A percentile compares a stretch with the other conserved stretches of the same genome.
Conservation (phyloP, 176 grass and related monocot genomes). For the Rhipidocladum racemiflorum region DNA sequence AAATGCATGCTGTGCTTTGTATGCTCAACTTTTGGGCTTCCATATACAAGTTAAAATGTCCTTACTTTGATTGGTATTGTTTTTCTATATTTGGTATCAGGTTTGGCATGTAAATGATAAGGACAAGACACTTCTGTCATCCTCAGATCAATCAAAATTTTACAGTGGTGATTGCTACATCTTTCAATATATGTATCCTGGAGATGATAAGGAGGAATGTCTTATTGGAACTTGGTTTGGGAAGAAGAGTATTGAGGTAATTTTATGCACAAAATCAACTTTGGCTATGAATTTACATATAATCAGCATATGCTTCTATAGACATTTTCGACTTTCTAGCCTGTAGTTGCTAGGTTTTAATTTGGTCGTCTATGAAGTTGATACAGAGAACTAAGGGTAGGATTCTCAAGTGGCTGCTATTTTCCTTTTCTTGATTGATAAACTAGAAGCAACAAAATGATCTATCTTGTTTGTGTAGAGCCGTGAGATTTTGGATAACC, state of each 20-base stretch:
- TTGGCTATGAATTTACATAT: not conserved
- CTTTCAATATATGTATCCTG: slow-evolving; percentile 87
- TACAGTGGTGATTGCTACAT: slow-evolving; percentile 94
- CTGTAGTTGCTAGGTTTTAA: slow-evolving; percentile 4
- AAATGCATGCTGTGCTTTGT: slow-evolving; percentile 16
- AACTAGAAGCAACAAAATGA: not conserved
- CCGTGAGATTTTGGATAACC: not conserved
- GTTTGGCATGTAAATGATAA: slow-evolving; percentile 85
- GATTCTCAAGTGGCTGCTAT: not conserved
- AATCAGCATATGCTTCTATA: not conserved
- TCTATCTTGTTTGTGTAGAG: not conserved
- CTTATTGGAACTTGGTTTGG: slow-evolving; percentile 98
- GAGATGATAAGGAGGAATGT: slow-evolving; percentile 80
- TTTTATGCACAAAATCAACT: not conserved
- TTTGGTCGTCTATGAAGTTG: not conserved
- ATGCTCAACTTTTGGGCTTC: not conserved
- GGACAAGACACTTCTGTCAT: slow-evolving; percentile 67
- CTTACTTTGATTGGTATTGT: slow-evolving; percentile 12
- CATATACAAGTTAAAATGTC: not conserved
- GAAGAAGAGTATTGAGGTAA: slow-evolving; percentile 83
- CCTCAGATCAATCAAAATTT: slow-evolving; percentile 67
- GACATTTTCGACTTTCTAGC: not conserved
- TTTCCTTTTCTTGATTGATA: not conserved
- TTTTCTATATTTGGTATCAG: slow-evolving; percentile 45
- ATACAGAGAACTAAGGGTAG: not conserved